phyloP scores from a whole-genome alignment of 139 green algal species.

The Micromonas pusilla region DNA sequence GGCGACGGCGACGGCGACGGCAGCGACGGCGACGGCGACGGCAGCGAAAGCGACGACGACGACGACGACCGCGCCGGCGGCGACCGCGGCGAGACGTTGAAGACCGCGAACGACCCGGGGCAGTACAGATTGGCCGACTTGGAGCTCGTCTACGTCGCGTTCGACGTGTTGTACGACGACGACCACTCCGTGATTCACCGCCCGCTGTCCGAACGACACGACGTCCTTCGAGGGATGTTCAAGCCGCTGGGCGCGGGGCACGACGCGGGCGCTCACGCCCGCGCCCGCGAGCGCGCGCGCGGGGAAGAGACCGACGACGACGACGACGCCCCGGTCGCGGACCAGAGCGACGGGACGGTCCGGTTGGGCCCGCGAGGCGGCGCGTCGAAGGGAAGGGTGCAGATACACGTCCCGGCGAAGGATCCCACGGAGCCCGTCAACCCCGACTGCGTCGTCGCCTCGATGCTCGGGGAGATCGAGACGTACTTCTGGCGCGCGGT shows the following conservation, averaged over 20 bases:
- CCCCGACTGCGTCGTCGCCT: neutral
- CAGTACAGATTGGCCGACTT: conserved; percentile 31
- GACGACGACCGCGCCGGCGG: neutral
- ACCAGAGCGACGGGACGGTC: neutral
- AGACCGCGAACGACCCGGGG: neutral
- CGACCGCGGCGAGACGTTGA: neutral
- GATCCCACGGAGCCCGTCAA: neutral
- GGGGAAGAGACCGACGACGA: neutral
- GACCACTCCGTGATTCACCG: conserved; percentile 32
- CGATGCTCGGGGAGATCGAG: neutral
- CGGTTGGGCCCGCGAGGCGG: neutral
- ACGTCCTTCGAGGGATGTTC: conserved; percentile 43
- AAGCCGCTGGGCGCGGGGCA: neutral
- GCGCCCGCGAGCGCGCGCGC: conserved; percentile 29
- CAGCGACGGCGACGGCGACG: neutral
- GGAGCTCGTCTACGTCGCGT: conserved; percentile 65
- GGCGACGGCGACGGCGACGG: neutral
- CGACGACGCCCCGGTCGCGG: conserved; percentile 35
- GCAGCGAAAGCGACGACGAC: neutral
- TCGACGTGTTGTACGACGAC: conserved; percentile 72
- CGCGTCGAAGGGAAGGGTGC: neutral
- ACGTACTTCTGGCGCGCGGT: neutral
- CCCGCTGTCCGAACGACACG: conserved; percentile 50
- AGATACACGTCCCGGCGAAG: neutral
- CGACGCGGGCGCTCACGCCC: neutral